Conservation (phyloP, 345 rosid species). For the Arabidopsis suecica region DNA sequence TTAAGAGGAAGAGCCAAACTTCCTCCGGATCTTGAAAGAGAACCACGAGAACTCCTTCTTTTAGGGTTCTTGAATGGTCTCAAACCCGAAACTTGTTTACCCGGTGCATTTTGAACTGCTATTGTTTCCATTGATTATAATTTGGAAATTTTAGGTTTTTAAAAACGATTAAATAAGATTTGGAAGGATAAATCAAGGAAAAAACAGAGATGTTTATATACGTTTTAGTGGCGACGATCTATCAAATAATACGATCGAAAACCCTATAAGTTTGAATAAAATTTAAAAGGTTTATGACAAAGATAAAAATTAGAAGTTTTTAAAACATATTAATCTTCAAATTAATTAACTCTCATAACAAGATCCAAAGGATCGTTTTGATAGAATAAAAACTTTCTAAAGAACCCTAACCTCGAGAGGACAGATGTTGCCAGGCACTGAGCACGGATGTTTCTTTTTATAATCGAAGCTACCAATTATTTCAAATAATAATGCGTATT, state of each 20-base stretch:
- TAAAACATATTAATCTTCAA: constrained; percentile 19
- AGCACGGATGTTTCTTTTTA: constrained; percentile 50
- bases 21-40: constrained; percentile 49
- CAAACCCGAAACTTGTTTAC: constrained; percentile 48
- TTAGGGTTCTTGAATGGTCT: constrained; percentile 53
- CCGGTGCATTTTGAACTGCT: constrained; percentile 45
- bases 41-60: constrained; percentile 46
- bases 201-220: background rate
- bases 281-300: background rate
- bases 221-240: constrained; percentile 50
- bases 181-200: background rate
- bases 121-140: constrained; percentile 52
- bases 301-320: background rate
- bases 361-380: constrained; percentile 36
- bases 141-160: background rate
- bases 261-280: constrained; percentile 7
- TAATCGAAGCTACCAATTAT: constrained; percentile 40
- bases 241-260: constrained; percentile 50
- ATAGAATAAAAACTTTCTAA: constrained; percentile 14
- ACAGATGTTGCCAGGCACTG: constrained; percentile 33
- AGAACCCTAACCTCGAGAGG: constrained; percentile 49
- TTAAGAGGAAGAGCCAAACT: constrained; percentile 47
- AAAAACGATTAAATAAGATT: constrained; percentile 8
- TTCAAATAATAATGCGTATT: background rate
- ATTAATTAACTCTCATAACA: background rate